A percentile compares a stretch with the other conserved stretches of the same genome.
Conservation (phyloP, 163 green algal species). For the Coccomyxa subellipsoidea region DNA sequence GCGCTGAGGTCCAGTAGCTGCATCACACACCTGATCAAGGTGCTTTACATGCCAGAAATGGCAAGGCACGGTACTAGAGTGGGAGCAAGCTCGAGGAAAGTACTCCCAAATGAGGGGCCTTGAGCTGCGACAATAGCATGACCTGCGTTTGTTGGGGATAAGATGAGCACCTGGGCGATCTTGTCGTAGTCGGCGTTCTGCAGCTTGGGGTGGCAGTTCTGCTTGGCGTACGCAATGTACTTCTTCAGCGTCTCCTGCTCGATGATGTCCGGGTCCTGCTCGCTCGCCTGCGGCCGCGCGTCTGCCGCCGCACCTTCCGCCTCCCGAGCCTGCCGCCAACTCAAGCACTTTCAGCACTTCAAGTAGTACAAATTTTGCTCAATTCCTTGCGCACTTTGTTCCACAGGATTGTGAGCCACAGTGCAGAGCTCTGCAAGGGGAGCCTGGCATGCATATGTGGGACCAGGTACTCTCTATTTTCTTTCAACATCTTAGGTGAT, state of each 20-base stretch:
- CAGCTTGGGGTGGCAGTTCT: constrained; percentile 80
- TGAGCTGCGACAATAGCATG: no score
- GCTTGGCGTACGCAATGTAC: constrained; percentile 96
- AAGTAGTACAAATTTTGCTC: no score
- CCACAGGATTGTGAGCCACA: not conserved
- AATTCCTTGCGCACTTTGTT: not conserved
- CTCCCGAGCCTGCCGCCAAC: not conserved
- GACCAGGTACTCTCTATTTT: no score
- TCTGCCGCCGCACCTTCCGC: not conserved
- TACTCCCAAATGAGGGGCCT: not conserved
- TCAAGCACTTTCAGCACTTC: no score
- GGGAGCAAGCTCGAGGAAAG: no score
- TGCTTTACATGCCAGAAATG: no score
- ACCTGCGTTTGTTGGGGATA: not conserved
- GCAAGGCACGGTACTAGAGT: no score
- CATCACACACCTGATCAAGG: no score
- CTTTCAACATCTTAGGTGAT: no score
- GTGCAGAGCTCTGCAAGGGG: no score
- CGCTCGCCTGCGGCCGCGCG: not conserved
- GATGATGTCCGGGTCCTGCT: constrained; percentile 58
- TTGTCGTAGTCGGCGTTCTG: constrained; percentile 79
- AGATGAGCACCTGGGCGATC: constrained; percentile 63
- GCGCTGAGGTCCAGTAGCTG: no score
- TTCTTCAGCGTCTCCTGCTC: constrained; percentile 90
- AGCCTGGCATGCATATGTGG: no score